Evolutionary conservation across 495 filamentous ascomycete species (phyloP), one percentile per base, ranked within the genome.

Genomic region (Xeromyces bisporus): DNA sequence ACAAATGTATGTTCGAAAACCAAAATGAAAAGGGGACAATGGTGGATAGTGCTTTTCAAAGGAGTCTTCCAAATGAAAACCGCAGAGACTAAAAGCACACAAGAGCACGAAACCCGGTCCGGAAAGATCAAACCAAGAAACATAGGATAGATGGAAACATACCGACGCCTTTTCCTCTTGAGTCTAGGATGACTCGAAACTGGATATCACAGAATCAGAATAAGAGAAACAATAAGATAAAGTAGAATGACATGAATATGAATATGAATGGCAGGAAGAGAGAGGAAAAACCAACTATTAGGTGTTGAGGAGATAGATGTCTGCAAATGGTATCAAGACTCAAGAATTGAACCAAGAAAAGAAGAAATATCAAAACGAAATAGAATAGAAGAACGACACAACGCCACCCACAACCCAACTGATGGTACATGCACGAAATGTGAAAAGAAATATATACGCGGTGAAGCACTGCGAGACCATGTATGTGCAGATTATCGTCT

Each of bases 351-450:
- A 3, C n/a, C 14, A 3, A 26, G 14, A 34, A 21, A 38, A 34
- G 21, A 12, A 13, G 24, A 33, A 41, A 35, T 39, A 31, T 38
- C 23, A 24, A 18, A 38, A 18, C 11, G 15, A 36, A 31, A 27
- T 18, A 26, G 36, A 53, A 40, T 37, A n/a, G n/a, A n/a, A n/a
- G n/a, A n/a, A n/a, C n/a, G n/a, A n/a, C n/a, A n/a, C n/a, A n/a
- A n/a, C n/a, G n/a, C n/a, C n/a, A n/a, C n/a, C n/a, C n/a, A n/a
- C n/a, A n/a, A n/a, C n/a, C n/a, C n/a, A n/a, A n/a, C 23, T 55
- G 48, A 49, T 57, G 37, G 42, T 56, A 57, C 51, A 60, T 52
- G 39, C 38, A 43, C 32, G 29, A 26, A 51, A 44, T 51, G 47
- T 50, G 39, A 47, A 44, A 43, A 32, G 29, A 20, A 32, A 34